Percentiles rank a stretch among this genome's conserved stretches.
phyloP scores from a whole-genome alignment of 1,284 basidiomycete genomes.

The Ustilago cynodontis region DNA sequence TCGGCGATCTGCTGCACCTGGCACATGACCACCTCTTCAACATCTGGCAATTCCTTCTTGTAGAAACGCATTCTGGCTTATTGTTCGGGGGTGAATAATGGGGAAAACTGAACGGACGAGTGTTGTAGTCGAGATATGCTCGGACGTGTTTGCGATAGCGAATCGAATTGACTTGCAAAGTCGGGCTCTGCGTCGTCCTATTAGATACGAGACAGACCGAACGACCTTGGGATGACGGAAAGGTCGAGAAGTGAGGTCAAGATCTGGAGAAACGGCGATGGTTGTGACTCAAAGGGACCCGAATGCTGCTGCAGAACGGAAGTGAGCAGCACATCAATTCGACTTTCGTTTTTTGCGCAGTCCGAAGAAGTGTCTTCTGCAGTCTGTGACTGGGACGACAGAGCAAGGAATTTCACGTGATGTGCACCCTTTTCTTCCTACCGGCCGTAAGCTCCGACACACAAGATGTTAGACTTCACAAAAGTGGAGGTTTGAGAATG shows the following conservation, averaged over 20 bases:
- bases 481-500: neutral
- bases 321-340: neutral
- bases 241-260: neutral
- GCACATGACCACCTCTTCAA: slow-evolving; percentile 98
- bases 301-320: neutral
- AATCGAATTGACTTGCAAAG: neutral
- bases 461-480: slow-evolving; percentile 1
- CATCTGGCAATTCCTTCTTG: slow-evolving; percentile 71
- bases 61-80: slow-evolving; percentile 68
- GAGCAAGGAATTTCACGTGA: slow-evolving; percentile 43
- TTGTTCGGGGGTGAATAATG: neutral
- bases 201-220: neutral
- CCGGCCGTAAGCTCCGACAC: slow-evolving; percentile 10
- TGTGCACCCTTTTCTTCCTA: slow-evolving; percentile 33
- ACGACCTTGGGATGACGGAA: neutral
- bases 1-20: slow-evolving; percentile 99
- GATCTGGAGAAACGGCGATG: neutral
- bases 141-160: neutral
- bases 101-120: neutral
- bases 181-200: neutral
- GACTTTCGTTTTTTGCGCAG: slow-evolving; percentile 27
- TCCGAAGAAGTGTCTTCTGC: slow-evolving; percentile 2
- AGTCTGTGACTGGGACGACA: slow-evolving; percentile 20
- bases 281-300: neutral
- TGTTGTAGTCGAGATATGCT: neutral